phyloP scores from a whole-genome alignment of 441 rosid genomes.

The Codiaeum variegatum region DNA sequence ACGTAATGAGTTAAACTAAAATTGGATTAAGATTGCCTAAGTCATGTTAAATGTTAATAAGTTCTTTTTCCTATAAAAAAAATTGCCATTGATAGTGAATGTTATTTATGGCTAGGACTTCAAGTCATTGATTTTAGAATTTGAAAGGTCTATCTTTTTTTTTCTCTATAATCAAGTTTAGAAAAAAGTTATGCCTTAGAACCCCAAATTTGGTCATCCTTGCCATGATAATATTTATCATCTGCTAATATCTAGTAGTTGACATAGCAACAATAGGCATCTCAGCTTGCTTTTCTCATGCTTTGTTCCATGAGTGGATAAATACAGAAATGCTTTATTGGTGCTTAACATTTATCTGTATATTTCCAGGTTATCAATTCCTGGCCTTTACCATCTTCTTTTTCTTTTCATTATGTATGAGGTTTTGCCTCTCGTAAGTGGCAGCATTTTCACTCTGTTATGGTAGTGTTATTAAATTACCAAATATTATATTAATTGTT shows the following conservation, averaged over 20 bases:
- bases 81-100: not conserved
- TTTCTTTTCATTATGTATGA: not conserved
- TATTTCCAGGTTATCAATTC: not conserved
- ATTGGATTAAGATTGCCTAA: not conserved
- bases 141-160: not conserved
- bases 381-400: not conserved
- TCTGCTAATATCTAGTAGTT: too few species aligned
- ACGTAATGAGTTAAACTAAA: not conserved
- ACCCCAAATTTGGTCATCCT: not conserved
- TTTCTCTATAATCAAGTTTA: not conserved
- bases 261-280: too few species aligned
- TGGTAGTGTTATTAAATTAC: not conserved
- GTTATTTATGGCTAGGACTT: not conserved
- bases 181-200: not conserved
- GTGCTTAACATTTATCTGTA: not conserved
- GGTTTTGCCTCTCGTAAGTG: not conserved
- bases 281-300: too few species aligned
- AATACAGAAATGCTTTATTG: not conserved
- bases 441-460: not conserved
- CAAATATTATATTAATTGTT: too few species aligned
- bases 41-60: not conserved
- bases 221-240: not conserved
- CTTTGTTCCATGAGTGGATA: too few species aligned
- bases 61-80: too few species aligned
- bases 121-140: not conserved